Percentiles rank a stretch among this genome's conserved stretches.
Conservation (phyloP, 179 eudicot species). For the Actinidia polygama region DNA sequence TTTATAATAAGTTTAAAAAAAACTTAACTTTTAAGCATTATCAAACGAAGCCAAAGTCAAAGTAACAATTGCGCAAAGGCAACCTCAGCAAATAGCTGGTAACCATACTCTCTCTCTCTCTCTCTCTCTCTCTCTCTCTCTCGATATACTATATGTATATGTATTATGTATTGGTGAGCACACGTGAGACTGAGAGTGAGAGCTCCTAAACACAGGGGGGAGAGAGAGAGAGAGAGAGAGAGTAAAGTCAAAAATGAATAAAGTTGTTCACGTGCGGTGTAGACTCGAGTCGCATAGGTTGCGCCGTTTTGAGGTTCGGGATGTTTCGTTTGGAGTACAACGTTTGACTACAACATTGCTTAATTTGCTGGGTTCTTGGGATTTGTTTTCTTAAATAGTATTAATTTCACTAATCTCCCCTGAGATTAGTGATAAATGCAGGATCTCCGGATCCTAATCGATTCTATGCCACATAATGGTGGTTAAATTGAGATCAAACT, state of each 20-base stretch:
- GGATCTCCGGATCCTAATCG: too few relatives aligned
- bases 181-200: not conserved
- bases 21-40: too few relatives aligned
- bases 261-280: not conserved
- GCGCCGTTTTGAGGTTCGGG: slow-evolving; percentile 5
- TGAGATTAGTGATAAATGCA: too few relatives aligned
- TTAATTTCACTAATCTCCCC: too few relatives aligned
- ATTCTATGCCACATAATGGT: too few relatives aligned
- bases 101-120: not conserved
- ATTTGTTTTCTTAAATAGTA: not conserved
- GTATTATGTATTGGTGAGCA: not conserved
- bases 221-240: too few relatives aligned
- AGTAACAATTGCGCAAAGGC: slow-evolving; percentile 1
- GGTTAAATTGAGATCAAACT: not conserved
- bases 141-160: not conserved
- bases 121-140: not conserved
- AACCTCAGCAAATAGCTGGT: slow-evolving; percentile 8
- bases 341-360: not conserved
- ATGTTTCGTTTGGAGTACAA: not conserved
- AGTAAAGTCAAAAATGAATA: not conserved
- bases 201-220: not conserved
- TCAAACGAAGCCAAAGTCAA: too few relatives aligned
- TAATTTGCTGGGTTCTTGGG: too few relatives aligned
- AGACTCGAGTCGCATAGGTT: not conserved
- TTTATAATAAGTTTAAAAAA: too few relatives aligned